Conservation (phyloP, 345 rosid species). For the Sonneratia alba region DNA sequence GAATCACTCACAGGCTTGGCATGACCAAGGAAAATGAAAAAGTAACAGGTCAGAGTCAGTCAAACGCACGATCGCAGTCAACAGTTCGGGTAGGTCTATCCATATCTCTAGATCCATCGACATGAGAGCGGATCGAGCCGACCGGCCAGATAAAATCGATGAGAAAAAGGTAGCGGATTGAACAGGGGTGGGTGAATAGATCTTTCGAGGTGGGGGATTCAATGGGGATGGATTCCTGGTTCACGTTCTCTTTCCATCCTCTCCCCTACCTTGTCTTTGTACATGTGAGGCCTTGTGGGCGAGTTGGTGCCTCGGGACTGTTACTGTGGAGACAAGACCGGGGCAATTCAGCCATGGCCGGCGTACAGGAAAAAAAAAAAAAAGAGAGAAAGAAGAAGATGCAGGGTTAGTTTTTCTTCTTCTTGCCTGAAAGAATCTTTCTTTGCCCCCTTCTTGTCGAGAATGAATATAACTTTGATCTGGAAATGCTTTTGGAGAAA, state of each 20-base stretch:
- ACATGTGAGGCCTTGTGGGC: background rate
- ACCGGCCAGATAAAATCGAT: too few species aligned
- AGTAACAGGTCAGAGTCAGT: background rate
- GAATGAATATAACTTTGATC: background rate
- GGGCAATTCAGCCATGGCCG: constrained; percentile 10
- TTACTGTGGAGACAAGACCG: background rate
- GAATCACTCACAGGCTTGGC: background rate
- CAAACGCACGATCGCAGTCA: background rate
- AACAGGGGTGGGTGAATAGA: too few species aligned
- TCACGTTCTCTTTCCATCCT: too few species aligned
- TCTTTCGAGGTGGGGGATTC: background rate
- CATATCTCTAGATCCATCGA: too few species aligned
- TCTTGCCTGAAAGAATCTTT: background rate
- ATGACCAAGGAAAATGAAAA: background rate
- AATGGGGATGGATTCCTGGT: background rate
- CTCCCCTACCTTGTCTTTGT: too few species aligned
- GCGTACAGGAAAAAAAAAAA: constrained; percentile 5
- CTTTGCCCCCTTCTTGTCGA: background rate
- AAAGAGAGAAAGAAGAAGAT: too few species aligned
- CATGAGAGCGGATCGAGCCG: too few species aligned
- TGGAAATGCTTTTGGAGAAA: background rate
- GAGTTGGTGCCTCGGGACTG: background rate
- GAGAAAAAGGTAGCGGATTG: too few species aligned
- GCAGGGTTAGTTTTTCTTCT: background rate
- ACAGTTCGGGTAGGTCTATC: too few species aligned